A percentile compares a stretch with the other conserved stretches of the same genome.
Evolutionary conservation across 192 early-diverging fungal species (phyloP).

Genomic region (Coemansia sp.): DNA sequence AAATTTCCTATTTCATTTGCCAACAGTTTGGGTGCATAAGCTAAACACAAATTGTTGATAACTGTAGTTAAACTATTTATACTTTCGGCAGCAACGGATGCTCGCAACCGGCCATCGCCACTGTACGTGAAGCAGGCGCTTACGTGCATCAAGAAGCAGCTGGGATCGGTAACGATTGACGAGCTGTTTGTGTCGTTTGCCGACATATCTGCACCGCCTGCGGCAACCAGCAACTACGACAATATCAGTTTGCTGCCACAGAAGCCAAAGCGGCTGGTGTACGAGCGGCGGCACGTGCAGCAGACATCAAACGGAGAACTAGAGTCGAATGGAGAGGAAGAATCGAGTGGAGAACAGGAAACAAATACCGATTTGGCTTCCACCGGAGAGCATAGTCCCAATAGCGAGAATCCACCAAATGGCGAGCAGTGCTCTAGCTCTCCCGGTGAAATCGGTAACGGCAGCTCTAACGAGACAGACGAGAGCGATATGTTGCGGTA

Average conservation of each 20-base stretch:
- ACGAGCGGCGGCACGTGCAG: no score
- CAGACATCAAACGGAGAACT: no score
- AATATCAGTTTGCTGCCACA: background rate
- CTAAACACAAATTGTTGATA: no score
- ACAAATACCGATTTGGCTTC: no score
- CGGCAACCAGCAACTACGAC: conserved; percentile 1
- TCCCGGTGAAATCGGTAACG: background rate
- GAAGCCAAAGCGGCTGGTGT: background rate
- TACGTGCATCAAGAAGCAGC: conserved; percentile 38
- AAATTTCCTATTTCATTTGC: conserved; percentile 4
- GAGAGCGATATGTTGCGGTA: conserved; percentile 35
- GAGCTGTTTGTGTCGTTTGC: conserved; percentile 47
- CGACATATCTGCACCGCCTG: conserved; percentile 14
- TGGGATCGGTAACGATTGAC: conserved; percentile 44
- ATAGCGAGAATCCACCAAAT: no score
- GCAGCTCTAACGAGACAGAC: background rate
- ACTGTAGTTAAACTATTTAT: conserved; percentile 42
- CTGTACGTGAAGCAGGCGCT: conserved; percentile 43
- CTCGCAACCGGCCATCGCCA: conserved; percentile 33
- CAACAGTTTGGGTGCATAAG: no score
- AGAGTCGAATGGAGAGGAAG: no score
- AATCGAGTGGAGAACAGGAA: no score
- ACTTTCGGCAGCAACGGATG: conserved; percentile 35
- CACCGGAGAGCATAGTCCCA: no score
- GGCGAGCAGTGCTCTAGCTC: background rate